Conservation (phyloP, 2,329 filamentous ascomycete genomes). For the Colletotrichum sp. region DNA sequence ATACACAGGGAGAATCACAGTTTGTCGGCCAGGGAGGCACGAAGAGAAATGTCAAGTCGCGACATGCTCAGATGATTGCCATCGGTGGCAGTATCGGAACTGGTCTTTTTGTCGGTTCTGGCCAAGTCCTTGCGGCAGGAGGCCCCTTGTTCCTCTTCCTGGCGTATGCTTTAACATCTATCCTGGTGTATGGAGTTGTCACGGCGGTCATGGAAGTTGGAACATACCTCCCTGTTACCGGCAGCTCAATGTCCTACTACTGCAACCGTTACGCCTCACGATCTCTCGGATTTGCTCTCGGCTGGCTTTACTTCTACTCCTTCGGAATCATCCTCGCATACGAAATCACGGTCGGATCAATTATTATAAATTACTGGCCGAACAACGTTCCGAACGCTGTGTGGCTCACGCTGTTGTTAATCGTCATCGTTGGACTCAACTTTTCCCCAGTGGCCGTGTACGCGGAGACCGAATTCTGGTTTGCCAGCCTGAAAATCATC, state of each 20-base stretch:
- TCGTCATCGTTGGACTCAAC: conserved; percentile 23
- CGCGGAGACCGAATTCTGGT: conserved; percentile 63
- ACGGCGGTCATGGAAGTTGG: conserved; percentile 55
- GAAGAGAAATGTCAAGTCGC: conserved; percentile 36
- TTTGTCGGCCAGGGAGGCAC: not conserved
- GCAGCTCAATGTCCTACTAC: conserved; percentile 54
- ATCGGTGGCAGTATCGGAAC: conserved; percentile 53
- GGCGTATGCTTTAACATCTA: conserved; percentile 46
- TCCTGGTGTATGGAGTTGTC: conserved; percentile 50
- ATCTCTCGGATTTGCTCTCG: conserved; percentile 41
- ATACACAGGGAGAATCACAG: not conserved
- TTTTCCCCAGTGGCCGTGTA: conserved; percentile 35
- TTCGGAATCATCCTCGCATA: conserved; percentile 41
- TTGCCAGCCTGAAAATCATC: conserved; percentile 57
- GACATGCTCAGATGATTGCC: conserved; percentile 52
- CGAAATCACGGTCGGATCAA: conserved; percentile 23
- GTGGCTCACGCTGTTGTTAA: conserved; percentile 23
- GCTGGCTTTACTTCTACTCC: conserved; percentile 45
- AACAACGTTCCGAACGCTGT: conserved; percentile 18
- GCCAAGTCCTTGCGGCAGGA: conserved; percentile 40
- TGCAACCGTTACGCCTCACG: conserved; percentile 39
- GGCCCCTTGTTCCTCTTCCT: conserved; percentile 47
- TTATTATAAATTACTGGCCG: conserved; percentile 27
- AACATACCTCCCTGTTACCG: conserved; percentile 54
- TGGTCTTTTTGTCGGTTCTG: conserved; percentile 52